Percentiles rank a stretch among this genome's conserved stretches.
Evolutionary conservation across 1,284 basidiomycete genomes (phyloP).

Genomic region (Cutaneotrichosporon sp.): DNA sequence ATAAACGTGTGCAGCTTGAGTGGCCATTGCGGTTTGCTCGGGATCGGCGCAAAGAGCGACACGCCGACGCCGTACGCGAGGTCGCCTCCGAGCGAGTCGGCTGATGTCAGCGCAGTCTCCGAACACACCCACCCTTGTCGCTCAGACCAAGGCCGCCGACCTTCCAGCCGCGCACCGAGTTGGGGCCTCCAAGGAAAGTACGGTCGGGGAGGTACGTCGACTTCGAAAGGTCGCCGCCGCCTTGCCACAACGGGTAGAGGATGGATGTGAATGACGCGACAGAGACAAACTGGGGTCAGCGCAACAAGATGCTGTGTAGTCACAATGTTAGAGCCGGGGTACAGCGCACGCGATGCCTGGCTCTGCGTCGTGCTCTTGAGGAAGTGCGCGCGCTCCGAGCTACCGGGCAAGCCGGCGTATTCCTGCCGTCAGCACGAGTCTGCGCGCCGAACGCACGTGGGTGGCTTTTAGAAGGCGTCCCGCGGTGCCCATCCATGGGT

Average conservation of each 20-base stretch:
- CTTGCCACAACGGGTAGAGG: constrained; percentile 38
- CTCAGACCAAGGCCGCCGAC: constrained; percentile 77
- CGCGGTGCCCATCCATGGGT: constrained; percentile 59
- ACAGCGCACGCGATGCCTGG: constrained; percentile 60
- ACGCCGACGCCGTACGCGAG: constrained; percentile 77
- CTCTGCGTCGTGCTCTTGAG: constrained; percentile 66
- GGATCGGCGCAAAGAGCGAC: constrained; percentile 74
- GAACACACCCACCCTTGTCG: too few species aligned
- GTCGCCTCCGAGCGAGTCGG: constrained; percentile 83
- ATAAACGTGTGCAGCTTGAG: constrained; percentile 78
- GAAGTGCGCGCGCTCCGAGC: constrained; percentile 58
- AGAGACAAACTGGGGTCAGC: constrained; percentile 36
- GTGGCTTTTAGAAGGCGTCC: constrained; percentile 61
- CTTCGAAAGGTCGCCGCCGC: constrained; percentile 5
- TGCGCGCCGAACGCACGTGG: constrained; percentile 46
- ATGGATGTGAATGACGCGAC: constrained; percentile 43
- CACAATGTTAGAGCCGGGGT: constrained; percentile 43
- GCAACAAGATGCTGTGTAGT: constrained; percentile 11
- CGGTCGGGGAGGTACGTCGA: constrained; percentile 65
- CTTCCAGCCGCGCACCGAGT: constrained; percentile 80
- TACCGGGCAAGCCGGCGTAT: constrained; percentile 67
- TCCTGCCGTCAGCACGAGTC: constrained; percentile 49
- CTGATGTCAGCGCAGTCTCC: too few species aligned
- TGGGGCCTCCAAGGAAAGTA: constrained; percentile 89
- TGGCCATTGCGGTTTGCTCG: constrained; percentile 76